A percentile compares a stretch with the other conserved stretches of the same genome.
These are phyloP conservation scores for Pseudogymnoascus sp. DNA, from an alignment of 2,329 filamentous ascomycete genomes.

Conservation along the genomic window DNA sequence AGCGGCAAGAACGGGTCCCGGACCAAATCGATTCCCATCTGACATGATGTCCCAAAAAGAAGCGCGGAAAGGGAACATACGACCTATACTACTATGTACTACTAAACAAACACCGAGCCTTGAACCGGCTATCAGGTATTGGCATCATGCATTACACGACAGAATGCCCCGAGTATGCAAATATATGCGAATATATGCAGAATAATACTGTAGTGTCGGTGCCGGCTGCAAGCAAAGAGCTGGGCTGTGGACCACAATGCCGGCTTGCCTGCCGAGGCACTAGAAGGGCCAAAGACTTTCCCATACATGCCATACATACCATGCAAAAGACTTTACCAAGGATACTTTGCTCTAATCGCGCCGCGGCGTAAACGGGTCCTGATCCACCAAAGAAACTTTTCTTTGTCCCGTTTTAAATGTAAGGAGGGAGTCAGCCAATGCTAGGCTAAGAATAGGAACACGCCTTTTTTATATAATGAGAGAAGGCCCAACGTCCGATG, in stretches of 20 bases:
- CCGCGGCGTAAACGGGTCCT: background rate
- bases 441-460: conserved; percentile 8
- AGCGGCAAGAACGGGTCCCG: background rate
- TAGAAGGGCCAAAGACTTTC: conserved; percentile 5
- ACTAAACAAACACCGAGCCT: background rate
- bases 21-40: background rate
- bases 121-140: background rate
- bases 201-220: background rate
- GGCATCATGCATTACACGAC: background rate
- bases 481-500: background rate
- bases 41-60: background rate
- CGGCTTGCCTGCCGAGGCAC: conserved; percentile 1
- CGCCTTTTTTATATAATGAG: conserved; percentile 7
- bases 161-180: background rate
- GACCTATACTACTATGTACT: background rate
- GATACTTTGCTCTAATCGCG: background rate
- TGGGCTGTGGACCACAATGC: background rate
- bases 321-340: no score
- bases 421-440: background rate
- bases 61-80: background rate
- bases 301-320: background rate
- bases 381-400: conserved; percentile 8
- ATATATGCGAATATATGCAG: background rate
- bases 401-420: conserved; percentile 2
- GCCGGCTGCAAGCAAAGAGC: background rate